Conservation (phyloP, 2,329 filamentous ascomycete species). For the Clonostachys rosea region DNA sequence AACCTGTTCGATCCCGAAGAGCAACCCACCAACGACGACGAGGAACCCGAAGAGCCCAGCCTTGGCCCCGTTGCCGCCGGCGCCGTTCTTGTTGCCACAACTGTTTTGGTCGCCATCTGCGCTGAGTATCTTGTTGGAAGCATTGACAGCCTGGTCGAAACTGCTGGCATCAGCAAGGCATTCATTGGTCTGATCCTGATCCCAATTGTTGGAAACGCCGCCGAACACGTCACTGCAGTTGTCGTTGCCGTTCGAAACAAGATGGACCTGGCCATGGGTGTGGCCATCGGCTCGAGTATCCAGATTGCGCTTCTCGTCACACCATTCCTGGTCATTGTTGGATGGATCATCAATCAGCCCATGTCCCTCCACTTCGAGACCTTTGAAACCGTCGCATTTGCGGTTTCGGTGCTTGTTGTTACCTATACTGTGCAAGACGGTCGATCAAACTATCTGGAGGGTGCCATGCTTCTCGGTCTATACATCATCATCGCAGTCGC, state of each 20-base stretch:
- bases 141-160: conserved; percentile 68
- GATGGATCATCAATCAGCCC: conserved; percentile 68
- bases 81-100: conserved; percentile 64
- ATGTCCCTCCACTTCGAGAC: conserved; percentile 80
- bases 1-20: conserved; percentile 61
- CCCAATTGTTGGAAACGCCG: conserved; percentile 76
- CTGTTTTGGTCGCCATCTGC: conserved; percentile 66
- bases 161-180: conserved; percentile 69
- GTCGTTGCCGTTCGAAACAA: conserved; percentile 76
- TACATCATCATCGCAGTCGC: conserved; percentile 58
- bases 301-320: conserved; percentile 81
- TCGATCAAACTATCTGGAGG: conserved; percentile 80
- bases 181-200: conserved; percentile 79
- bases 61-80: conserved; percentile 61
- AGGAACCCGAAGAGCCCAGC: conserved; percentile 37
- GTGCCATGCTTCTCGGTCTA: conserved; percentile 58
- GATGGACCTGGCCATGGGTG: conserved; percentile 70
- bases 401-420: conserved; percentile 69
- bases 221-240: conserved; percentile 77
- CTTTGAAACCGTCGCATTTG: conserved; percentile 73
- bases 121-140: conserved; percentile 75
- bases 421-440: conserved; percentile 76
- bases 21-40: conserved; percentile 34
- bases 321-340: conserved; percentile 73
- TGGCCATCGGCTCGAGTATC: conserved; percentile 77